Evolutionary conservation across 2,329 filamentous ascomycete species (phyloP), one percentile per base, ranked within the genome.

Genomic region (Sarocladium strictum): DNA sequence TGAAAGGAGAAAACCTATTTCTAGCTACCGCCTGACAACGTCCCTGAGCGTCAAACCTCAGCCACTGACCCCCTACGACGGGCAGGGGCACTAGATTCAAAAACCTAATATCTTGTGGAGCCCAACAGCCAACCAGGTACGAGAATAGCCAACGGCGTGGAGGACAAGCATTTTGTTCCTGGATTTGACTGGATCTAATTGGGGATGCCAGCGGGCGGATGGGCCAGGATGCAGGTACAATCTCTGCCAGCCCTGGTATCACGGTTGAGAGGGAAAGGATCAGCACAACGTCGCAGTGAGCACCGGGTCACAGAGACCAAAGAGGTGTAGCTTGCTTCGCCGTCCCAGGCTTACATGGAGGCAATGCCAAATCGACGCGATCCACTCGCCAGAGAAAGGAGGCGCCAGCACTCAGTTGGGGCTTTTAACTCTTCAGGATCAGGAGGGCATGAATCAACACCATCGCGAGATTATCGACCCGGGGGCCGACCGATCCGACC

Each of bases 151-250:
- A 35, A 35, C 47, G n/a, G 47, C 47, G 47, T 35, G 21, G 27
- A 51, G 47, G 47, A 51, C 47, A 51, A 51, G 47, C 47, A 33
- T 53, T n/a, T 40, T 40, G 50, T 53, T 40, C 50, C 50, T 53
- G 50, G 23, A 53, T 53, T 53, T 26, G 50, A 27, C 17, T 40
- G 50, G 50, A 21, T 24, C 19, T 15, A 53, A 24, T 38, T 38
- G 15, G 19, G 43, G 47, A 15, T n/a, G n/a, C 47, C 10, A 29
- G 9, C 21, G 32, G 21, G 12, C 33, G 27, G 33, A 53, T 53
- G 50, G 50, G 12, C 23, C 29, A 40, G 32, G 35, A 53, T 53
- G 50, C 50, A 53, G 50, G 50, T 53, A 53, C 50, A 53, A 53
- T 53, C 50, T 53, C 50, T 38, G 27, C n/a, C 21, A 24, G 47